phyloP scores from a whole-genome alignment of 331 rosid species.

The Rhamnella rubrinervis region DNA sequence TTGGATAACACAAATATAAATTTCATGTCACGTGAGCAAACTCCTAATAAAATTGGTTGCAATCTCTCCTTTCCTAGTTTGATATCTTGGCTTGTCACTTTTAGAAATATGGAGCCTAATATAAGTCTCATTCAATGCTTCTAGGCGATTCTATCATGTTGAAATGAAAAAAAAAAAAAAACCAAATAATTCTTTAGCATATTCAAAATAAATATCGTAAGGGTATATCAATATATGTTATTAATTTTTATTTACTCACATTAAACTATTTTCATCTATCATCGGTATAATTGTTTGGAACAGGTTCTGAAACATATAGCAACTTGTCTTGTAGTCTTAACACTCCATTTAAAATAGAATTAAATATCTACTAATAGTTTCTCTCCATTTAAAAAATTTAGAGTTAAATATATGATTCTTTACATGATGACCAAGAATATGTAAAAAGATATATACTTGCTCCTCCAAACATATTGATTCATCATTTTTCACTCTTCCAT shows the following conservation, averaged over 20 bases:
- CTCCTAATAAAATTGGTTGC: not conserved
- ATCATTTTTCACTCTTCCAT: not conserved
- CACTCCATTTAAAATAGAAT: not conserved
- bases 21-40: not conserved
- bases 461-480: not conserved
- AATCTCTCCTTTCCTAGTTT: not conserved
- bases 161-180: too few relatives aligned
- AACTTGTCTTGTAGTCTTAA: not conserved
- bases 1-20: not conserved
- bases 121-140: slow-evolving; percentile 13
- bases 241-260: not conserved
- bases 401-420: not conserved
- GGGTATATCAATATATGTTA: not conserved
- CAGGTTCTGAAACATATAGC: not conserved
- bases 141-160: slow-evolving; percentile 24
- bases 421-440: slow-evolving; percentile 9
- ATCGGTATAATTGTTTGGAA: not conserved
- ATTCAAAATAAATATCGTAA: not conserved
- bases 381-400: not conserved
- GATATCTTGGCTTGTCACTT: slow-evolving; percentile 3
- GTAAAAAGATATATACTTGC: not conserved
- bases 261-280: slow-evolving; percentile 6
- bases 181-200: not conserved
- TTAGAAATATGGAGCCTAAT: not conserved
- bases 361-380: slow-evolving; percentile 15